Base-by-base conservation (phyloP, 2,329 filamentous ascomycete species). In the Westerdykella sp. region DNA sequence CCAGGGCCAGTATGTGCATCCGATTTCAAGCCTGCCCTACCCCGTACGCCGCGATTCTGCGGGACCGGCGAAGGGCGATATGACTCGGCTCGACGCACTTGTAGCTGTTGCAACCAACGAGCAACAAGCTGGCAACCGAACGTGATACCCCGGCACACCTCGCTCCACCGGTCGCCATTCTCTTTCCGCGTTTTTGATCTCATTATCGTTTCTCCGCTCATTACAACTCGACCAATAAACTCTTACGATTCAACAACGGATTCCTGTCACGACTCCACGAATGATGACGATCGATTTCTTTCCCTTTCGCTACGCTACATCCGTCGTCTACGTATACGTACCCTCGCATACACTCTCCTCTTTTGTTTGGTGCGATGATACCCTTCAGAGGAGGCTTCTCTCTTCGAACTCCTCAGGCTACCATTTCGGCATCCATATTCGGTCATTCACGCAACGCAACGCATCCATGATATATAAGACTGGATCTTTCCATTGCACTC, bases 101-200 rank as follows among this genome's bases (percentile, higher is more conserved):
- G 80, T 83, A n/a, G 79, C 80, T 5, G 79, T 82, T 34, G 80
- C 80, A 4, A 82, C 80, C 2, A 76, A 75, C 47, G 78, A 81
- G 57, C 73, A 68, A 31, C 62, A 64, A 44, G 60, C 57, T 15
- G 32, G 7, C 25, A 28, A 28, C 25, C 25, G 25, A 10, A 28
- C 25, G 9, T 28, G 25, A 28, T 25, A 5, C 10, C 23, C 23
- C 23, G 23, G 5, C 11, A 9, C 11, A 28, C 25, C 7, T 28
- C 25, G 11, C 9, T 28, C 25, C 25, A 12, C 25, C 25, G 25
- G 25, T 28, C 11, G 25, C 11, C 25, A 5, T 28, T 28, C 7
- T 10, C 9, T 12, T 28, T 28, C 25, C 14, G 4, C n/a, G 13
- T 22, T 16, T 7, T 9, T 6, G 6, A 16, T 16, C 15, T 13